Evolutionary conservation across 257 asterid genomes (phyloP), one percentile per base, ranked within the genome.

Genomic region (Lithospermum erythrorhizon): DNA sequence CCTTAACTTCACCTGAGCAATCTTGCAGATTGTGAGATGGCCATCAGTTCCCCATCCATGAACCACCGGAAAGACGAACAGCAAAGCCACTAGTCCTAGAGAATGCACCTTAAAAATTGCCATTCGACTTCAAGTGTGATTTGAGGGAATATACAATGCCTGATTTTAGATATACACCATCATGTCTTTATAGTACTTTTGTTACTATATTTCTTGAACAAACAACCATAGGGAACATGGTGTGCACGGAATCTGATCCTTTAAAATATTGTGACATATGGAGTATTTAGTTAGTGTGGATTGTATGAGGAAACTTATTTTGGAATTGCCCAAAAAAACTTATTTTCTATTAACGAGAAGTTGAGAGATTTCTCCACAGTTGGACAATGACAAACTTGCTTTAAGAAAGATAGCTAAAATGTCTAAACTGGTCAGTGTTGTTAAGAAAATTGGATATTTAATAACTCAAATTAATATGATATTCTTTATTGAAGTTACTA

Each of bases 11-110:
- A 27, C 96, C 95, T 87, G 91, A 59, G 98, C 96, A 57, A 90
- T 78, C 58, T 65, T 68, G 65, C 97, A 90, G 5, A 78, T 75
- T 8, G 79, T 78, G 72, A 81, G 77, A 79, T 90, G 97, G 21
- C 97, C 95, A 60, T 84, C 94, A n/a, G 69, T 21, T 9, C 95
- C 97, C 97, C 97, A 90, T 19, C 90, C 91, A 22, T 64, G 70
- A 54, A 78, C 82, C 18, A 55, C 61, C n/a, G 87, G 80, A 20
- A 67, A 69, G 5, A 72, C 54, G 66, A 84, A 9, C 70, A 67
- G 59, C 17, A 76, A 62, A 8, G 72, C 55, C 21, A 70, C 65
- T 58, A 76, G 14, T 6, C 72, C 32, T 52, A 68, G 49, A 30
- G 71, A 58, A 25, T 60, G 78, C 58, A 62, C 17, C 65, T 56